Evolutionary conservation across 805 yeast genomes (phyloP).

Genomic region (Ogataea ganodermae): DNA sequence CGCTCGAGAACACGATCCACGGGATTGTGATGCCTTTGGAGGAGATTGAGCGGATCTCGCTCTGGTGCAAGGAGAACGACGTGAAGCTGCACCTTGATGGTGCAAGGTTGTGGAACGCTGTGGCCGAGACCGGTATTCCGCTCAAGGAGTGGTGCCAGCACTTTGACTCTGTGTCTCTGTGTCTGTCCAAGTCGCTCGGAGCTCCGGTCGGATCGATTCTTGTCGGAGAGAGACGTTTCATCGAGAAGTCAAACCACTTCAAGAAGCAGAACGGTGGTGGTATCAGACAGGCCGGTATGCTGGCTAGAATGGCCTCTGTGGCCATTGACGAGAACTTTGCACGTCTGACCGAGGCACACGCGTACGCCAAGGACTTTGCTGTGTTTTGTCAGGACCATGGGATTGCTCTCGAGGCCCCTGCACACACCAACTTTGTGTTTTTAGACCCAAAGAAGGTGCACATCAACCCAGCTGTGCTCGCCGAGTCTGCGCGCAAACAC

Average conservation of each 20-base stretch:
- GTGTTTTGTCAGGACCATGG: slow-evolving; percentile 53
- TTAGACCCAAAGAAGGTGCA: slow-evolving; percentile 55
- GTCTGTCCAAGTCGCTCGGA: slow-evolving; percentile 84
- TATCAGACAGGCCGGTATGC: slow-evolving; percentile 79
- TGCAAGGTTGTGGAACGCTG: slow-evolving; percentile 87
- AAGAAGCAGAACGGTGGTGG: slow-evolving; percentile 93
- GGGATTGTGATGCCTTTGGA: slow-evolving; percentile 78
- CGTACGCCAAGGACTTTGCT: slow-evolving; percentile 48
- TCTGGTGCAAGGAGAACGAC: slow-evolving; percentile 62
- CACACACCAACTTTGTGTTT: slow-evolving; percentile 80
- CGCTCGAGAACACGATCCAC: slow-evolving; percentile 83
- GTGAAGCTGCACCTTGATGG: slow-evolving; percentile 83
- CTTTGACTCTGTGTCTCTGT: slow-evolving; percentile 82
- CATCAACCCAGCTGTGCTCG: slow-evolving; percentile 55
- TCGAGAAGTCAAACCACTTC: slow-evolving; percentile 74
- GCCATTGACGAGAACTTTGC: slow-evolving; percentile 75
- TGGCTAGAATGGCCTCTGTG: slow-evolving; percentile 72
- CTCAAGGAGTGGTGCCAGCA: slow-evolving; percentile 68
- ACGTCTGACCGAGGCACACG: slow-evolving; percentile 49
- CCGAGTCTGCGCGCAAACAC: slow-evolving; percentile 55
- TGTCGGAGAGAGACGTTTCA: slow-evolving; percentile 62
- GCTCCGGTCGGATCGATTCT: slow-evolving; percentile 89
- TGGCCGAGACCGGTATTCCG: slow-evolving; percentile 67
- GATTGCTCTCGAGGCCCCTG: slow-evolving; percentile 65
- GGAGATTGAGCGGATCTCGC: slow-evolving; percentile 67